These are phyloP conservation scores for Prunus mume DNA, from an alignment of 306 rosid species.

Conservation along the genomic window DNA sequence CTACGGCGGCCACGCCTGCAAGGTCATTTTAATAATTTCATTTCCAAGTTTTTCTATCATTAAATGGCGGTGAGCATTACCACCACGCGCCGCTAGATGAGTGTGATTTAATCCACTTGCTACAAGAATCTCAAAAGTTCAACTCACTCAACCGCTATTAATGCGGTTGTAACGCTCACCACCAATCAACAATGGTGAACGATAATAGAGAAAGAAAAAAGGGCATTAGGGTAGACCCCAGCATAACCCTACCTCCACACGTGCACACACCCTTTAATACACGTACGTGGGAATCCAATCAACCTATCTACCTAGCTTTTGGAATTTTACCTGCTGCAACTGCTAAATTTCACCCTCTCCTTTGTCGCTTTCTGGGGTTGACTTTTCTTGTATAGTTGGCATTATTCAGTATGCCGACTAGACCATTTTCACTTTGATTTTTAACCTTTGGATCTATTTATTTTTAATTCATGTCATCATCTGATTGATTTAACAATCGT, in stretches of 20 bases:
- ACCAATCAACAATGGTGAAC: neutral
- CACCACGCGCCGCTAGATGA: no score
- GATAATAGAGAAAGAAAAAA: no score
- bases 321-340: neutral
- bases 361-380: slow-evolving; percentile 46
- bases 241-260: neutral
- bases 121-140: no score
- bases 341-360: neutral
- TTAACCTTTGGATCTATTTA: neutral
- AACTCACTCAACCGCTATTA: no score
- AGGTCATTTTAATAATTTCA: slow-evolving; percentile 18
- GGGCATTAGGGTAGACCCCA: neutral
- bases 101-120: no score
- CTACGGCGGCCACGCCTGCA: slow-evolving; percentile 36
- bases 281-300: slow-evolving; percentile 7
- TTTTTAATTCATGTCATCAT: neutral
- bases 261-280: neutral
- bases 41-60: no score
- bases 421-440: slow-evolving; percentile 23
- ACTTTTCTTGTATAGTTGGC: neutral
- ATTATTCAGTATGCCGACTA: neutral
- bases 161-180: no score
- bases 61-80: no score
- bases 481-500: neutral
- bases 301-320: neutral